These are phyloP conservation scores for Prunus padus DNA, from an alignment of 306 rosid species.

Conservation along the genomic window DNA sequence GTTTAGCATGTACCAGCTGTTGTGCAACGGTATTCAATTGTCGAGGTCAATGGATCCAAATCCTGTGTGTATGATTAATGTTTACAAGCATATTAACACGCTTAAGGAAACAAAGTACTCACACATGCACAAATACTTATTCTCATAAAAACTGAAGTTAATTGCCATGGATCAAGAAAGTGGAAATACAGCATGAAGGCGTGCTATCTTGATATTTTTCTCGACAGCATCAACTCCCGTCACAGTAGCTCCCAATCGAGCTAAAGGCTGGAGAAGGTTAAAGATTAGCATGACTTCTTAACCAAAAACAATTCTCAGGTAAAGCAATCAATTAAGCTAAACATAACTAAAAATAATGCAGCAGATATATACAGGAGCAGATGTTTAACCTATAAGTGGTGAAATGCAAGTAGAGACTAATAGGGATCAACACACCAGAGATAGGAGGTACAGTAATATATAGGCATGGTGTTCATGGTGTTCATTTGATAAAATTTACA, in stretches of 20 bases:
- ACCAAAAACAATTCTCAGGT: neutral
- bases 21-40: conserved; percentile 72
- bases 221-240: conserved; percentile 84
- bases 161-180: conserved; percentile 10
- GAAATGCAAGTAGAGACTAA: neutral
- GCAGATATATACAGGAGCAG: neutral
- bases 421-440: neutral
- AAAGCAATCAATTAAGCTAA: neutral
- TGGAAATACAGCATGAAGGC: conserved; percentile 79
- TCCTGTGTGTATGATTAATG: conserved; percentile 41
- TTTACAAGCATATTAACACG: conserved; percentile 13
- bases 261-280: conserved; percentile 66
- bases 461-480: neutral
- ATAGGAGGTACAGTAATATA: neutral
- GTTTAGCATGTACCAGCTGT: conserved; percentile 74
- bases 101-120: neutral
- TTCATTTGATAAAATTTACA: no score
- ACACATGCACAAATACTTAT: neutral
- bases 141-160: neutral
- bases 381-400: neutral
- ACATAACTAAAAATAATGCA: neutral
- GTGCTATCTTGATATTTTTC: conserved; percentile 86
- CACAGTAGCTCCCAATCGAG: conserved; percentile 90
- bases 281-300: conserved; percentile 15
- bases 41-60: conserved; percentile 76